Conservation (phyloP, 2,329 filamentous ascomycete species). For the Fusarium oxysporum region DNA sequence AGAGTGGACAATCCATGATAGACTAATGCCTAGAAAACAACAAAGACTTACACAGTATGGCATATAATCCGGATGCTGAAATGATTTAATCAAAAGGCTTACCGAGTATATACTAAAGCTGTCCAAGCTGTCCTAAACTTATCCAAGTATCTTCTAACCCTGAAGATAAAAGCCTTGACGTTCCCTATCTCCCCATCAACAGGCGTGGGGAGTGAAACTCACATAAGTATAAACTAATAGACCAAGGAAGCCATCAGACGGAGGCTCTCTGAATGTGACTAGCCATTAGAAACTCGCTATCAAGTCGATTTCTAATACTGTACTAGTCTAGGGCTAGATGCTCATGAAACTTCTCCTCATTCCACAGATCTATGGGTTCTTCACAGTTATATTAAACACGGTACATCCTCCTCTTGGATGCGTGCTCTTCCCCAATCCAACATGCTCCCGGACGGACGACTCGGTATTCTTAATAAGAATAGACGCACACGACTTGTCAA, state of each 20-base stretch:
- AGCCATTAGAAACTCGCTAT: not conserved
- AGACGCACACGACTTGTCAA: not conserved
- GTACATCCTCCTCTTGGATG: conserved; percentile 1
- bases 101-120: not conserved
- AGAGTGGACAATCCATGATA: not conserved
- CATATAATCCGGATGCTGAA: too few relatives aligned
- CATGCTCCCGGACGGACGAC: not conserved
- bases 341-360: not conserved
- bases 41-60: not conserved
- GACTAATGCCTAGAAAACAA: not conserved
- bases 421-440: not conserved
- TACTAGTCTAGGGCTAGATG: not conserved
- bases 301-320: not conserved
- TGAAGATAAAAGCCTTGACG: not conserved
- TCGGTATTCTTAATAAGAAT: conserved; percentile 5
- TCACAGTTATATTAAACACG: not conserved
- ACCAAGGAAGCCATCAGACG: not conserved
- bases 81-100: not conserved
- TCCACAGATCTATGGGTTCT: not conserved
- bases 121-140: not conserved
- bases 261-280: not conserved
- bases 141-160: not conserved
- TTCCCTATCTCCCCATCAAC: not conserved
- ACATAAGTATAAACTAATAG: too few relatives aligned
- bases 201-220: not conserved